phyloP scores from a whole-genome alignment of 441 rosid genomes.

The Populus hybrid region DNA sequence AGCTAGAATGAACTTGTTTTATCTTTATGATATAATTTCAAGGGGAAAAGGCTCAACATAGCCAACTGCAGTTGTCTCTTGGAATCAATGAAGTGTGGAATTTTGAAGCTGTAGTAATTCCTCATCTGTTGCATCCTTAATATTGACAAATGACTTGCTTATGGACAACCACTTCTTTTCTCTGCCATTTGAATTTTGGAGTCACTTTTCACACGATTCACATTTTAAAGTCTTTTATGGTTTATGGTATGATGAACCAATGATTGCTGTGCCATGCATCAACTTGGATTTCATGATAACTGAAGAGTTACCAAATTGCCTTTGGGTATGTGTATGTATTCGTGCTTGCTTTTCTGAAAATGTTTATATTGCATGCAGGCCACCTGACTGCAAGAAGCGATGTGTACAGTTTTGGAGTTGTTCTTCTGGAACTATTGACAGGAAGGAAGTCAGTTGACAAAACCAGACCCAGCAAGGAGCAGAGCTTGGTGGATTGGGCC shows the following conservation, averaged over 20 bases:
- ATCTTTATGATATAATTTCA: background rate
- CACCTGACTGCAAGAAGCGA: slow-evolving; percentile 95
- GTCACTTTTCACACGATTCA: background rate
- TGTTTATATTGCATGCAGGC: slow-evolving; percentile 50
- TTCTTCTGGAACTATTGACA: slow-evolving; percentile 87
- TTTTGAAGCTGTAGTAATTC: background rate
- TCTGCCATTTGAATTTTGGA: background rate
- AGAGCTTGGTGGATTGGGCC: slow-evolving; percentile 99
- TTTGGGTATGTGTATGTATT: background rate
- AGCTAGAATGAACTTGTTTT: background rate
- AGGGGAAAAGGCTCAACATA: background rate
- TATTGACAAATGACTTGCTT: background rate
- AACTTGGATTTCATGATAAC: background rate
- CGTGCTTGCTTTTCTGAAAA: slow-evolving; percentile 9
- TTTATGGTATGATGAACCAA: background rate
- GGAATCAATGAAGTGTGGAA: background rate
- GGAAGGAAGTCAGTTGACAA: slow-evolving; percentile 98
- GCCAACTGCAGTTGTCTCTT: background rate
- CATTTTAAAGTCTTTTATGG: background rate
- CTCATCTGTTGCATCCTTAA: background rate
- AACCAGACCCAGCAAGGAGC: slow-evolving; percentile 94
- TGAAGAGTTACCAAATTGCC: background rate
- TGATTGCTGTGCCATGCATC: background rate
- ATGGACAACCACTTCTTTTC: background rate
- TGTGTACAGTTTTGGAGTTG: slow-evolving; percentile 96